Percentiles rank a stretch among this genome's conserved stretches.
These are phyloP conservation scores for Choricystis sp. DNA, from an alignment of 139 green algal species.

Conservation along the genomic window DNA sequence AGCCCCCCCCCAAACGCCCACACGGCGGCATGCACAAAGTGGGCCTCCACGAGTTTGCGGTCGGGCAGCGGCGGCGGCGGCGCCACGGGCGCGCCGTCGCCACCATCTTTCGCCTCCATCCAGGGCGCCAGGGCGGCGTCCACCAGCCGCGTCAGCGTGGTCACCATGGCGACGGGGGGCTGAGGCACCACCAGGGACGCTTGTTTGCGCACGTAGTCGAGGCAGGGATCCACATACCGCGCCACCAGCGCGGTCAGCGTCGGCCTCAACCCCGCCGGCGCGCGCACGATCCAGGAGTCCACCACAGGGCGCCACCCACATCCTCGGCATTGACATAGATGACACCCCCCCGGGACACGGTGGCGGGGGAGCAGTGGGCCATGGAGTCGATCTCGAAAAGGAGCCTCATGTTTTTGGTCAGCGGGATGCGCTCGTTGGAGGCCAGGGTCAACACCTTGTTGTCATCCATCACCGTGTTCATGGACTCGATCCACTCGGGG, in stretches of 20 bases:
- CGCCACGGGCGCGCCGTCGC: conserved; percentile 20
- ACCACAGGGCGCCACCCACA: conserved; percentile 66
- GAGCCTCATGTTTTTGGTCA: conserved; percentile 71
- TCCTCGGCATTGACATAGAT: conserved; percentile 80
- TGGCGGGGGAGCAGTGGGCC: conserved; percentile 78
- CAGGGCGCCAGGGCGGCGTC: not conserved
- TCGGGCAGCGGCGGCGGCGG: conserved; percentile 37
- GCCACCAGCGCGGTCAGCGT: conserved; percentile 70
- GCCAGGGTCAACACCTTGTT: conserved; percentile 88
- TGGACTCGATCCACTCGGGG: conserved; percentile 65
- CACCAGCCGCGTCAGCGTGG: conserved; percentile 34
- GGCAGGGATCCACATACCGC: conserved; percentile 61
- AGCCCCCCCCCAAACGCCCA: conserved; percentile 75
- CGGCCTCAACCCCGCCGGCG: conserved; percentile 32
- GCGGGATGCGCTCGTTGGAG: conserved; percentile 81
- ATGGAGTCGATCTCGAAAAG: conserved; percentile 69
- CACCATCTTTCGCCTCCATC: not conserved
- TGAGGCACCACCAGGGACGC: conserved; percentile 68
- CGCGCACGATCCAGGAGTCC: conserved; percentile 16
- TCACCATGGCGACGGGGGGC: conserved; percentile 56
- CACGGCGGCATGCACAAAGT: conserved; percentile 84
- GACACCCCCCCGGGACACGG: conserved; percentile 77
- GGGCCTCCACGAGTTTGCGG: conserved; percentile 71
- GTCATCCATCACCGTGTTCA: conserved; percentile 90
- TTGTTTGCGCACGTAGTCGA: conserved; percentile 73